Percentiles rank a stretch among this genome's conserved stretches.
Conservation (phyloP, 208 protist genomes). For the Leptomonas seymouri region DNA sequence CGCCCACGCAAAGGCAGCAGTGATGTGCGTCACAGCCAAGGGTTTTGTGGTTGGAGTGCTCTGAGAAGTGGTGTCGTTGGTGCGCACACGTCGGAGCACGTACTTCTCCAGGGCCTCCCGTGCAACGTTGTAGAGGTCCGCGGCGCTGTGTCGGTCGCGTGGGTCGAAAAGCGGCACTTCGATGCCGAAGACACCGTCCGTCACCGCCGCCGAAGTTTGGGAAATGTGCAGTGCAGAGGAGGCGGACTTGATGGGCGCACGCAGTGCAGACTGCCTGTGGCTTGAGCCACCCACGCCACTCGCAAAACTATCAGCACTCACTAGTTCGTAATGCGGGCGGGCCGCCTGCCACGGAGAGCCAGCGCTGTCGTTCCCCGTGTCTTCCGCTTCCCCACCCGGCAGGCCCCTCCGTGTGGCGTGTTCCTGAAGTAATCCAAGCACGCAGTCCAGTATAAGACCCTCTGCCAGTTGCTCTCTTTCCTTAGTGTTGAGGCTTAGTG, state of each 20-base stretch:
- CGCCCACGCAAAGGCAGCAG: constrained; percentile 56
- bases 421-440: constrained; percentile 24
- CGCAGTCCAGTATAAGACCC: constrained; percentile 27
- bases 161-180: constrained; percentile 33
- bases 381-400: background rate
- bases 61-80: background rate
- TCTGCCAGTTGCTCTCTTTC: constrained; percentile 23
- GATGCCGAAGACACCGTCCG: constrained; percentile 11
- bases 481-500: background rate
- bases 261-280: background rate
- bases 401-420: constrained; percentile 4
- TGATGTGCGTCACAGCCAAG: constrained; percentile 34
- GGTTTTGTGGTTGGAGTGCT: background rate
- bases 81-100: constrained; percentile 59
- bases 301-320: constrained; percentile 53
- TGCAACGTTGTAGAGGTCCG: constrained; percentile 55
- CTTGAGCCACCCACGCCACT: background rate
- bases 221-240: constrained; percentile 41
- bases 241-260: constrained; percentile 8
- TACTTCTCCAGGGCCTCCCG: constrained; percentile 67
- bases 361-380: background rate
- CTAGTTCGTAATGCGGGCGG: constrained; percentile 40
- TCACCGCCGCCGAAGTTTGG: background rate
- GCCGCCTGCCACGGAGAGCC: constrained; percentile 6
- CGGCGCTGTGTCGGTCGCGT: constrained; percentile 32